Percentiles rank a stretch among this genome's conserved stretches.
Conservation (phyloP, 805 yeast species). For the Starmerella roubikii region DNA sequence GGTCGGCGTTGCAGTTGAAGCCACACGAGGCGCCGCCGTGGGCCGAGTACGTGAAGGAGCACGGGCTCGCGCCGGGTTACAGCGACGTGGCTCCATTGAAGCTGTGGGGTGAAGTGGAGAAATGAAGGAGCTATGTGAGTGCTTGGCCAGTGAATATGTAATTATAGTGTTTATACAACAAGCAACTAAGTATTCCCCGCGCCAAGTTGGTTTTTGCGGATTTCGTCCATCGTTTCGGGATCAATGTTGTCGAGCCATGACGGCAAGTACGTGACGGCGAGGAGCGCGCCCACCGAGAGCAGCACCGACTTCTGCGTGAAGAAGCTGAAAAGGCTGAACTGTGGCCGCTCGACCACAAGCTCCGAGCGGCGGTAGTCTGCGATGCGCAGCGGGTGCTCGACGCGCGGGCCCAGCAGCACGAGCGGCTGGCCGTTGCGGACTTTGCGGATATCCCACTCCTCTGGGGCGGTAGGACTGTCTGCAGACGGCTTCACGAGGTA, state of each 20-base stretch:
- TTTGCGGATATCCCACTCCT: conserved; percentile 21
- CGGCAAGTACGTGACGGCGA: conserved; percentile 26
- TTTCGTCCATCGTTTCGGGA: conserved; percentile 26
- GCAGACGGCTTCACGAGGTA: conserved; percentile 11
- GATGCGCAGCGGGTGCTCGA: conserved; percentile 24
- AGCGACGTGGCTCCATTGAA: neutral
- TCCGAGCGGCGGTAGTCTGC: conserved; percentile 9
- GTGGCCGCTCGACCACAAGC: conserved; percentile 19
- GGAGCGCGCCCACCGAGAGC: conserved; percentile 24
- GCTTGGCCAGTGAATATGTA: too few species aligned
- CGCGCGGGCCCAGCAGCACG: conserved; percentile 23
- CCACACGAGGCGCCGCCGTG: conserved; percentile 62
- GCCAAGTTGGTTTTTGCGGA: conserved; percentile 20
- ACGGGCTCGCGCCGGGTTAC: conserved; percentile 80
- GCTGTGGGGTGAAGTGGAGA: conserved; percentile 13
- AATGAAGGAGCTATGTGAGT: too few species aligned
- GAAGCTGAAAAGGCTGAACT: conserved; percentile 24
- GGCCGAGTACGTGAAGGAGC: conserved; percentile 50
- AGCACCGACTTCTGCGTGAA: conserved; percentile 28
- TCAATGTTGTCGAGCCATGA: conserved; percentile 23
- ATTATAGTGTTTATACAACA: too few species aligned
- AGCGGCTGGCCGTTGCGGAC: conserved; percentile 23
- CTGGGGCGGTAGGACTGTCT: neutral
- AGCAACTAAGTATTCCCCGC: neutral
- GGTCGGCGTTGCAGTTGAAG: conserved; percentile 55